phyloP scores from a whole-genome alignment of 1,139 yeast genomes.

The Petasospora fabianii region DNA sequence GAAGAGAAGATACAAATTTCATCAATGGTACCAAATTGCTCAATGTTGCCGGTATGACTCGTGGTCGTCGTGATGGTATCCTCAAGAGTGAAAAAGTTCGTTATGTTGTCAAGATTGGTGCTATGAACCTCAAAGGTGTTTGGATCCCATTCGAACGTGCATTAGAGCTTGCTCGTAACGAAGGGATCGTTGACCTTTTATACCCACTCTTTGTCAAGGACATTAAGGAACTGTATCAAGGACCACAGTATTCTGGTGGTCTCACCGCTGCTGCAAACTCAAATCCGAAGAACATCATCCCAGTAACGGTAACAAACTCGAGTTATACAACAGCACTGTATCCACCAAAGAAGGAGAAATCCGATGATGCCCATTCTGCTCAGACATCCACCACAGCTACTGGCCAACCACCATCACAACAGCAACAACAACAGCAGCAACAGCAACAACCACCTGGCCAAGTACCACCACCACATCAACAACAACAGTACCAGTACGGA shows the following conservation, averaged over 20 bases:
- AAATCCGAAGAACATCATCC: conserved; percentile 27
- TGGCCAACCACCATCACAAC: neutral
- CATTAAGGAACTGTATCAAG: conserved; percentile 57
- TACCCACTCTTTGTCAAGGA: conserved; percentile 89
- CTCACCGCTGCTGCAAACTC: conserved; percentile 28
- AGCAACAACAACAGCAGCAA: neutral
- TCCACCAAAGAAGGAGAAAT: conserved; percentile 11
- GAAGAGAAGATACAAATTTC: conserved; percentile 91
- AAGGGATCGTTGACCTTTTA: conserved; percentile 78
- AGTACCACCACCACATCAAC: no score
- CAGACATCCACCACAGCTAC: neutral
- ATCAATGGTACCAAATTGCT: conserved; percentile 90
- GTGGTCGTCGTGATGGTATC: conserved; percentile 95
- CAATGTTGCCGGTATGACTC: conserved; percentile 91
- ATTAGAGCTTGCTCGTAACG: conserved; percentile 83
- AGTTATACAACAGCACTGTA: conserved; percentile 19
- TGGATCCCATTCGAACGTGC: conserved; percentile 98
- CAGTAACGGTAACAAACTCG: conserved; percentile 27
- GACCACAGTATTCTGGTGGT: conserved; percentile 29
- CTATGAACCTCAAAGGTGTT: conserved; percentile 96
- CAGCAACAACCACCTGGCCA: no score
- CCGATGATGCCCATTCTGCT: no score
- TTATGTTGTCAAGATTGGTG: conserved; percentile 93
- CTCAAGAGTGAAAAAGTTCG: conserved; percentile 83
- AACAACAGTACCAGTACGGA: no score